A percentile compares a stretch with the other conserved stretches of the same genome.
Conservation (phyloP, 2,329 filamentous ascomycete genomes). For the Fusarium continuum region DNA sequence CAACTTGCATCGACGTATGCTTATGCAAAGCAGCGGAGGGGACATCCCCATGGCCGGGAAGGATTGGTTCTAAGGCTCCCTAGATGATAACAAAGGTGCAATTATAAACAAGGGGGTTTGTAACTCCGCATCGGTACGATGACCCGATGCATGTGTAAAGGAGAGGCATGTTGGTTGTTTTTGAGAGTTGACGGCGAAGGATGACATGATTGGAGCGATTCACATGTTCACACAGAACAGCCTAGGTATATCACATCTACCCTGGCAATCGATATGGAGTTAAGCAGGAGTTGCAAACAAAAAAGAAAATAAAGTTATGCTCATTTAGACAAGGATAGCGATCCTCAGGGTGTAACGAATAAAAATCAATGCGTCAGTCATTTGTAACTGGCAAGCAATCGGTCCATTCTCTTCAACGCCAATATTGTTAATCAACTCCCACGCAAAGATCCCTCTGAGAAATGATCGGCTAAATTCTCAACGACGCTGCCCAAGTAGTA, state of each 20-base stretch:
- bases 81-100: slow-evolving; percentile 24
- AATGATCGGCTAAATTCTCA: not conserved
- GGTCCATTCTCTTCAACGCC: slow-evolving; percentile 20
- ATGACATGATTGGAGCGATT: slow-evolving; percentile 13
- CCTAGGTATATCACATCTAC: slow-evolving; percentile 7
- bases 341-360: slow-evolving; percentile 7
- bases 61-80: slow-evolving; percentile 4
- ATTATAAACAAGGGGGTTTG: slow-evolving; percentile 22
- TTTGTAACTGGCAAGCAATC: slow-evolving; percentile 5
- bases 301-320: slow-evolving; percentile 12
- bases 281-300: not conserved
- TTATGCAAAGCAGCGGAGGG: not conserved
- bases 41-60: not conserved
- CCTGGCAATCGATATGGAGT: not conserved
- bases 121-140: slow-evolving; percentile 11
- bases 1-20: too few species aligned
- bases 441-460: slow-evolving; percentile 8
- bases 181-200: slow-evolving; percentile 1
- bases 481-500: slow-evolving; percentile 7
- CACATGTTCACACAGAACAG: not conserved
- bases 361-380: slow-evolving; percentile 14
- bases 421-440: slow-evolving; percentile 20
- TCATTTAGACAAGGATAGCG: slow-evolving; percentile 23
- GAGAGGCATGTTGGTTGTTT: not conserved
- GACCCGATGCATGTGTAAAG: not conserved